phyloP scores from a whole-genome alignment of 108 stramenopile genomes.

The Conticribra weissflogii region DNA sequence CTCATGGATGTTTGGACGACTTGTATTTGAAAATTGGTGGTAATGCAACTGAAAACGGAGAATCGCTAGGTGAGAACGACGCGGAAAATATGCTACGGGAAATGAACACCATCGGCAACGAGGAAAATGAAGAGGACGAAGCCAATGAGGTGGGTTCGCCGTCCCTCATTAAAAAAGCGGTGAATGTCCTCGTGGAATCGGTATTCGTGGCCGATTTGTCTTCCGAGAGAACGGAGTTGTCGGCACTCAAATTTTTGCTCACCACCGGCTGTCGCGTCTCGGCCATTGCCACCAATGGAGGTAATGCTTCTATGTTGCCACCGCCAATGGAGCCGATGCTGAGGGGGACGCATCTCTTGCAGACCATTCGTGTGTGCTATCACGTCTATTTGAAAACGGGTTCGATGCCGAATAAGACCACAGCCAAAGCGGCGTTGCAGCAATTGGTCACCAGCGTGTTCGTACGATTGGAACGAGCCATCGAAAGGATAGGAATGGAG shows the following conservation, averaged over 20 bases:
- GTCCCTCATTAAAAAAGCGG: constrained; percentile 41
- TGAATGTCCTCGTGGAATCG: constrained; percentile 66
- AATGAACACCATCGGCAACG: background rate
- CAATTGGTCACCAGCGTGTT: constrained; percentile 94
- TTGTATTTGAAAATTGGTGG: constrained; percentile 48
- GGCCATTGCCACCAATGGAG: background rate
- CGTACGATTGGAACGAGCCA: constrained; percentile 74
- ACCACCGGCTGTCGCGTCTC: constrained; percentile 68
- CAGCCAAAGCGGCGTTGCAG: constrained; percentile 94
- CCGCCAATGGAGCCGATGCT: constrained; percentile 57
- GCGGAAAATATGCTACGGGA: constrained; percentile 13
- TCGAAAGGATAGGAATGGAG: constrained; percentile 19
- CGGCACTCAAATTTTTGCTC: constrained; percentile 81
- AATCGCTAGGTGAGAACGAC: background rate
- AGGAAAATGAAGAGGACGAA: constrained; percentile 27
- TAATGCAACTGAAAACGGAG: constrained; percentile 2
- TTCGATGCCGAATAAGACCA: constrained; percentile 88
- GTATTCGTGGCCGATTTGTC: constrained; percentile 70
- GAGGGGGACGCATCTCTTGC: constrained; percentile 86
- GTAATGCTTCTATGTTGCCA: background rate
- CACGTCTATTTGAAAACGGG: constrained; percentile 91
- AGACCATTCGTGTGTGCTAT: constrained; percentile 91
- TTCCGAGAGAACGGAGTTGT: constrained; percentile 61
- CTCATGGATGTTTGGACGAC: constrained; percentile 83
- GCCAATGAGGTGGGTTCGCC: constrained; percentile 16